phyloP scores from a whole-genome alignment of 192 early-diverging fungal genomes.

The Umbelopsis sp. region DNA sequence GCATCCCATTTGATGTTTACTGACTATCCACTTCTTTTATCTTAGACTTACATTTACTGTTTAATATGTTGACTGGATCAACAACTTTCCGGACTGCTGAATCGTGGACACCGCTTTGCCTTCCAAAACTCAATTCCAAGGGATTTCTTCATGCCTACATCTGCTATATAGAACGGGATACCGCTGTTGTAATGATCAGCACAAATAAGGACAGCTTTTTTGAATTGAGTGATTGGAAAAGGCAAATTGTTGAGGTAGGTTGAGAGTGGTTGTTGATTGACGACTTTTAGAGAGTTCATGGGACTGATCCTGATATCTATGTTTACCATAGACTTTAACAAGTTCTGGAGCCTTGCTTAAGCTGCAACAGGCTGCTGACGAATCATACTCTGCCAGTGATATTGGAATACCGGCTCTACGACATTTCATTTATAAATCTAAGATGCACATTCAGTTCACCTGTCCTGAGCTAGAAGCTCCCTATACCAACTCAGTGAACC shows the following conservation, averaged over 20 bases:
- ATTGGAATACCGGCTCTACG: slow-evolving; percentile 64
- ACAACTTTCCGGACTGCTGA: slow-evolving; percentile 78
- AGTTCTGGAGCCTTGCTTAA: slow-evolving; percentile 34
- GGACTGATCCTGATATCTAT: background rate
- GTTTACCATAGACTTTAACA: slow-evolving; percentile 20
- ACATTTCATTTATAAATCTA: slow-evolving; percentile 76
- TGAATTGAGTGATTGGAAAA: slow-evolving; percentile 70
- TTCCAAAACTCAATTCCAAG: slow-evolving; percentile 87
- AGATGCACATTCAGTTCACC: slow-evolving; percentile 64
- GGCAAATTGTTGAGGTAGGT: slow-evolving; percentile 62
- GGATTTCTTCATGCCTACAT: slow-evolving; percentile 91
- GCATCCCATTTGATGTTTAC: background rate
- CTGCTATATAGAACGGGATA: slow-evolving; percentile 72
- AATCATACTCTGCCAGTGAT: slow-evolving; percentile 55
- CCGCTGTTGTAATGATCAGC: slow-evolving; percentile 75
- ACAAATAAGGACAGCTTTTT: slow-evolving; percentile 86
- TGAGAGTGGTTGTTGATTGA: background rate
- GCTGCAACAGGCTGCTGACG: slow-evolving; percentile 47
- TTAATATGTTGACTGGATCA: slow-evolving; percentile 79
- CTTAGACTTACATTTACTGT: slow-evolving; percentile 75
- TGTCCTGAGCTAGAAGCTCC: slow-evolving; percentile 59
- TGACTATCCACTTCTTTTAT: background rate
- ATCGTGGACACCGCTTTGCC: slow-evolving; percentile 92
- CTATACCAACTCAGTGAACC: slow-evolving; percentile 55
- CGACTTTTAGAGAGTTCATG: background rate